These are phyloP conservation scores for Salix exigua DNA, from an alignment of 345 rosid genomes.

Conservation along the genomic window DNA sequence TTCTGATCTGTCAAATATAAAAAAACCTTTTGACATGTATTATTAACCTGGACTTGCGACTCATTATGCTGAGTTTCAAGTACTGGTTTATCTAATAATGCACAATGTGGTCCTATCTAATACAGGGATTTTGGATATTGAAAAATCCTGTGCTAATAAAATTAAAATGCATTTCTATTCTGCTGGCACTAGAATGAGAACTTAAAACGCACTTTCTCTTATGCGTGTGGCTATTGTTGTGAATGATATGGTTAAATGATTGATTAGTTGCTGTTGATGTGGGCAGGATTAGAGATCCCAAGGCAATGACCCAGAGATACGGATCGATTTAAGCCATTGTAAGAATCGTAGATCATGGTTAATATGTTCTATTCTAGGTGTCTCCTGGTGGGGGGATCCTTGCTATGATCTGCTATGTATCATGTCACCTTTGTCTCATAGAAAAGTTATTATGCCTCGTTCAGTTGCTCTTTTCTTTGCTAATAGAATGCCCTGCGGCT, in stretches of 20 bases:
- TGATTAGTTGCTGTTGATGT: background rate
- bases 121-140: no score
- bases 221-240: background rate
- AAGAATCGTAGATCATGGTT: conserved; percentile 44
- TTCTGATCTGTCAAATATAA: no score
- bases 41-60: no score
- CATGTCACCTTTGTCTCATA: conserved; percentile 47
- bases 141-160: no score
- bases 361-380: conserved; percentile 28
- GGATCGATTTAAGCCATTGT: conserved; percentile 27
- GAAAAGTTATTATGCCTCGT: conserved; percentile 37
- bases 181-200: background rate
- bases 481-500: conserved; percentile 33
- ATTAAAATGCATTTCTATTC: no score
- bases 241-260: background rate
- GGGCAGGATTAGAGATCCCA: conserved; percentile 29
- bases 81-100: no score
- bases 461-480: conserved; percentile 14
- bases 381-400: conserved; percentile 30
- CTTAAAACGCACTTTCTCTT: background rate
- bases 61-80: no score
- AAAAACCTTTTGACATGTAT: no score
- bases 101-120: no score
- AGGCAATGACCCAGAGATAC: conserved; percentile 22
- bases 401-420: conserved; percentile 51